Conservation (phyloP, 352 stramenopile species). For the Pythium biforme region DNA sequence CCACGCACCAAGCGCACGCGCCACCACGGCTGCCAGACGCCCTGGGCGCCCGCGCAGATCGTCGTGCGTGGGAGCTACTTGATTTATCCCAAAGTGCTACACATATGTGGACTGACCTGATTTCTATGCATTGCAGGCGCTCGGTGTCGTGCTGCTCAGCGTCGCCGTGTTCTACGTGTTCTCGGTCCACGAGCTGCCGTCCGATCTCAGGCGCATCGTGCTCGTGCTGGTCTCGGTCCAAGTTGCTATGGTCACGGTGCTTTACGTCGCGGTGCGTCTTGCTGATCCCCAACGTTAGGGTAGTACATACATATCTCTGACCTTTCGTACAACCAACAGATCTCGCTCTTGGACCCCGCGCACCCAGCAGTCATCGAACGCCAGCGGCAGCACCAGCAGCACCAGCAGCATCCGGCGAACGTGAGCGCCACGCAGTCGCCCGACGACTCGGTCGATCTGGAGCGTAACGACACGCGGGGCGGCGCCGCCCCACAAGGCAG, state of each 20-base stretch:
- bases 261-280: conserved; percentile 33
- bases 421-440: conserved; percentile 16
- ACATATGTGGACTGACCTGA: background rate
- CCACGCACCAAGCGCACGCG: conserved; percentile 18
- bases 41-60: conserved; percentile 28
- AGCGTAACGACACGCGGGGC: background rate
- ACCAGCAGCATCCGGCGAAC: background rate
- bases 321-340: conserved; percentile 25
- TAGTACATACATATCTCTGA: background rate
- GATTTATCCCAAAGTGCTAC: background rate
- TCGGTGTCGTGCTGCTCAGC: conserved; percentile 35
- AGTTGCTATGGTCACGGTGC: conserved; percentile 32
- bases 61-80: conserved; percentile 6
- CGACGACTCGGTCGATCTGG: conserved; percentile 1
- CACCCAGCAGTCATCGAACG: conserved; percentile 31
- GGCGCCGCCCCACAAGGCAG: background rate
- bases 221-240: conserved; percentile 46
- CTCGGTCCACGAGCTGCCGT: conserved; percentile 43
- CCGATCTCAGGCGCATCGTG: conserved; percentile 34
- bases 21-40: conserved; percentile 47
- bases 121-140: conserved; percentile 30
- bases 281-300: background rate
- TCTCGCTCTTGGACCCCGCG: conserved; percentile 49
- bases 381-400: conserved; percentile 7
- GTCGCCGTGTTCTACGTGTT: conserved; percentile 45